phyloP scores from a whole-genome alignment of 2,329 filamentous ascomycete genomes.

The Claviceps quebecensis region DNA sequence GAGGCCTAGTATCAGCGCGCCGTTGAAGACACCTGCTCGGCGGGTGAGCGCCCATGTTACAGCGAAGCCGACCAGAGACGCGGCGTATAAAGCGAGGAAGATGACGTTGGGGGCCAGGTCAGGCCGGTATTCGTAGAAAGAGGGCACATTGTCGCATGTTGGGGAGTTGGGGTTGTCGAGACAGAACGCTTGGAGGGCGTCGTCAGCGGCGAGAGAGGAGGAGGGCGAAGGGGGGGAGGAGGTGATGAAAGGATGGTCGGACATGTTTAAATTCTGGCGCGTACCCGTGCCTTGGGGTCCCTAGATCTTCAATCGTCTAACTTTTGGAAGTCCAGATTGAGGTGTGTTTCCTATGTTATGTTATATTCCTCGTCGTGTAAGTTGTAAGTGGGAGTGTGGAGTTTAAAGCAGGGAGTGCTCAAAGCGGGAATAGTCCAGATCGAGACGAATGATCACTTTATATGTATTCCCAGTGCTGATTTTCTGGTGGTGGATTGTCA shows the following conservation, averaged over 20 bases:
- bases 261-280: background rate
- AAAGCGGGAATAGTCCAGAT: background rate
- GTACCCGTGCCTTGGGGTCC: too few species aligned
- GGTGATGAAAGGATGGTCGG: background rate
- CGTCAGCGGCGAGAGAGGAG: background rate
- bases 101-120: conserved; percentile 34
- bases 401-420: background rate
- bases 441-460: background rate
- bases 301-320: too few species aligned
- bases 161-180: conserved; percentile 12
- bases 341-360: background rate
- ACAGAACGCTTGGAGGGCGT: conserved; percentile 13
- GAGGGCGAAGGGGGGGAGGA: background rate
- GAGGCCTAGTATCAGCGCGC: conserved; percentile 40
- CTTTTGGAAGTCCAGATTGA: background rate
- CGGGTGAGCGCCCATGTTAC: conserved; percentile 27
- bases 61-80: conserved; percentile 28
- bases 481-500: too few species aligned
- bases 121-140: conserved; percentile 38
- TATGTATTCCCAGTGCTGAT: too few species aligned
- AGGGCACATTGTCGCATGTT: conserved; percentile 18
- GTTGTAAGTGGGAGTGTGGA: too few species aligned
- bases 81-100: conserved; percentile 35
- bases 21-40: conserved; percentile 33
- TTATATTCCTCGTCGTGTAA: background rate